Conservation (phyloP, 148 eudicot genomes). For the Gaultheria prostrata region DNA sequence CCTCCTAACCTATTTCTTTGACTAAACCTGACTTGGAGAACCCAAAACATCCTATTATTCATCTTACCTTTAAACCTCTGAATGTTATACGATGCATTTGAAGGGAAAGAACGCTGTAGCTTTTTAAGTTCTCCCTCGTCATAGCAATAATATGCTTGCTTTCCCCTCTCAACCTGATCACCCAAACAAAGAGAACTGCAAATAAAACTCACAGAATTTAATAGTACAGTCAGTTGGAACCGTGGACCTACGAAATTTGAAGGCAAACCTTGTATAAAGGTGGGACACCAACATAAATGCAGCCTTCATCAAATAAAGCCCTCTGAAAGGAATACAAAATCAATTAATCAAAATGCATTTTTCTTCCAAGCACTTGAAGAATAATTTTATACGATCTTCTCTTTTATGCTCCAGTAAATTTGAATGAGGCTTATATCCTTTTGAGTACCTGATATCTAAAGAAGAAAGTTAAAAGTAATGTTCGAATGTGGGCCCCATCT, state of each 20-base stretch:
- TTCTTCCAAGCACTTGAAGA: not conserved
- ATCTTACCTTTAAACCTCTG: slow-evolving; percentile 90
- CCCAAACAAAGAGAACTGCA: slow-evolving; percentile 4
- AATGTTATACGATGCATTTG: slow-evolving; percentile 88
- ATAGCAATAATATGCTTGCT: slow-evolving; percentile 77
- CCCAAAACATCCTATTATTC: not conserved
- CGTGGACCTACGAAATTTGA: slow-evolving; percentile 16
- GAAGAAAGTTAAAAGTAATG: slow-evolving; percentile 84
- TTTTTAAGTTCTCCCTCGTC: slow-evolving; percentile 71
- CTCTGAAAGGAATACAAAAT: slow-evolving; percentile 51
- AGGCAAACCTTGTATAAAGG: slow-evolving; percentile 83
- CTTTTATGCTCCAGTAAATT: not conserved
- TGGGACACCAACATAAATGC: slow-evolving; percentile 96
- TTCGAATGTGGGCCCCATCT: slow-evolving; percentile 98
- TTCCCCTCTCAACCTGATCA: slow-evolving; percentile 85
- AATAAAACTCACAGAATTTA: not conserved
- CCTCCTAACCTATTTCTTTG: not conserved
- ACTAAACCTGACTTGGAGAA: slow-evolving; percentile 6
- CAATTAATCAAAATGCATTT: slow-evolving; percentile 1
- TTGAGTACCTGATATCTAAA: slow-evolving; percentile 84
- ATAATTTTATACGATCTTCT: not conserved
- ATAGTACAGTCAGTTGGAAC: not conserved
- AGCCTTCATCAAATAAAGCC: slow-evolving; percentile 89
- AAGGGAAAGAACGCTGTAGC: slow-evolving; percentile 60
- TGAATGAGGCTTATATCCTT: not conserved